Conservation (phyloP, 495 filamentous ascomycete genomes). For the Hyaloscypha bicolor region DNA sequence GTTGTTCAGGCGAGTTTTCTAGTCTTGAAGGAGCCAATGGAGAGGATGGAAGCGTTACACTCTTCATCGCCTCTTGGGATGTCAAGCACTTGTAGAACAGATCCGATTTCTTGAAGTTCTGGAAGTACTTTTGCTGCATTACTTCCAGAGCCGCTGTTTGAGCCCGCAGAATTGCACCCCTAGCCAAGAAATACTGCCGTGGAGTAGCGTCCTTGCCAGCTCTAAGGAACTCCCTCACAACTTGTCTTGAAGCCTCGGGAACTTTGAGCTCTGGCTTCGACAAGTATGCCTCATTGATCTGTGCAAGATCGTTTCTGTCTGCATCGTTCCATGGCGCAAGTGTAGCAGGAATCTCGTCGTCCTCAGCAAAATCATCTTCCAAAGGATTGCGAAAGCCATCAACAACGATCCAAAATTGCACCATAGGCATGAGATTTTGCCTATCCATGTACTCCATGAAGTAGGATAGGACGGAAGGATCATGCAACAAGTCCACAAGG, state of each 20-base stretch:
- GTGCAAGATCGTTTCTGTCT: conserved; percentile 82
- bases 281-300: conserved; percentile 90
- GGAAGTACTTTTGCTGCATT: conserved; percentile 77
- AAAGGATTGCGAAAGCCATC: conserved; percentile 96
- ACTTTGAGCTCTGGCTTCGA: conserved; percentile 80
- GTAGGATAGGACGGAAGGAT: conserved; percentile 88
- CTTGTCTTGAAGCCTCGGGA: conserved; percentile 62
- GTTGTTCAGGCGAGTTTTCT: conserved; percentile 11
- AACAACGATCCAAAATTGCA: conserved; percentile 98
- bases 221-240: conserved; percentile 76
- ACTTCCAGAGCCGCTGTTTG: conserved; percentile 83
- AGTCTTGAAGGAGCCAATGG: conserved; percentile 20
- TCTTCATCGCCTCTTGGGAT: conserved; percentile 74
- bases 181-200: conserved; percentile 80
- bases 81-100: conserved; percentile 94
- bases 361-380: conserved; percentile 76
- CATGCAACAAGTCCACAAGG: conserved; percentile 79
- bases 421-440: conserved; percentile 78
- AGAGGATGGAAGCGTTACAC: conserved; percentile 30
- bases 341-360: conserved; percentile 66
- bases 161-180: conserved; percentile 77
- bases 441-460: conserved; percentile 99
- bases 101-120: conserved; percentile 87
- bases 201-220: conserved; percentile 73
- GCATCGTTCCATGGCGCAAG: conserved; percentile 75